phyloP scores from a whole-genome alignment of 129 eudicot species.

The Escallonia rubra region DNA sequence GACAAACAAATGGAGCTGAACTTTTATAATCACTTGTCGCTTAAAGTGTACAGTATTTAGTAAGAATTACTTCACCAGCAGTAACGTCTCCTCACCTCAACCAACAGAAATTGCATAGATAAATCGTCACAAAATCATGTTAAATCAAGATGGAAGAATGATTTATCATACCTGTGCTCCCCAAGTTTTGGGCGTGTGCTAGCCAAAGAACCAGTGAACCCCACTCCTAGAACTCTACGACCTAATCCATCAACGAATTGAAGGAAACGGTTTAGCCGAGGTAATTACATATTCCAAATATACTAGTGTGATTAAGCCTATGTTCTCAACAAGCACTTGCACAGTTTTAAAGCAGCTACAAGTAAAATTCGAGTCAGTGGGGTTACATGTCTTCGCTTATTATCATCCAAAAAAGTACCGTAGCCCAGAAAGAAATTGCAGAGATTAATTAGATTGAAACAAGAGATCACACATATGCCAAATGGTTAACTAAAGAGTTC shows the following conservation, averaged over 20 bases:
- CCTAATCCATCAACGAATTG: conserved; percentile 30
- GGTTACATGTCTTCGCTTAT: no score
- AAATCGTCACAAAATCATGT: neutral
- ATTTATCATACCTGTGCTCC: conserved; percentile 60
- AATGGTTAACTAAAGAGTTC: no score
- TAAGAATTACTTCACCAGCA: neutral
- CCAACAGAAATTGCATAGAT: neutral
- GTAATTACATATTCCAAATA: neutral
- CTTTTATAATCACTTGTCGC: no score
- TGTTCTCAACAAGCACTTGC: neutral
- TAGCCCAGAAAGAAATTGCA: no score
- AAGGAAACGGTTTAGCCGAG: neutral
- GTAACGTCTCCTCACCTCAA: neutral
- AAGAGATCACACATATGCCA: no score
- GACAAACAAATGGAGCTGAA: no score
- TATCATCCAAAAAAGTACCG: no score
- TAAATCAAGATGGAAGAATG: no score
- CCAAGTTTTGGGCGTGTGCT: conserved; percentile 75
- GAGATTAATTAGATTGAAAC: no score
- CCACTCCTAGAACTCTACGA: conserved; percentile 77
- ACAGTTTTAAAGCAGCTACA: neutral
- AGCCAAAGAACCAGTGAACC: conserved; percentile 82
- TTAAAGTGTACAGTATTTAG: no score
- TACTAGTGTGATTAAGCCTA: neutral
- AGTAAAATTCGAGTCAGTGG: no score